Base-by-base conservation (phyloP, 2,329 filamentous ascomycete genomes). In the Neofusicoccum laricinum region DNA sequence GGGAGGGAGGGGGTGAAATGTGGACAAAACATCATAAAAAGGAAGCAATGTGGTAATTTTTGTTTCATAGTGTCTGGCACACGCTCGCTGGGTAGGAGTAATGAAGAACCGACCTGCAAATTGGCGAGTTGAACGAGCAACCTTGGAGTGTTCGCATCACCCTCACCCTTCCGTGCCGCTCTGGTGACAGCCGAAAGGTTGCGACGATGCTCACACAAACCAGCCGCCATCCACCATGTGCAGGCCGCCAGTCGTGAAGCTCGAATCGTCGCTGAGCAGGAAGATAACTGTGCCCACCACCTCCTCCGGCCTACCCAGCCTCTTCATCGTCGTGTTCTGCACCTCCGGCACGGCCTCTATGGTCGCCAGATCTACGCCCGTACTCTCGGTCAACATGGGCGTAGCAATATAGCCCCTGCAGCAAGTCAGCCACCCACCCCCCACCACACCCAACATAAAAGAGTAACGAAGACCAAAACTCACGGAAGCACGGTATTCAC, bases 151-250 rank as follows among this genome's bases (percentile, higher is more conserved):
- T 30, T 4, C 6, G 25, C 25, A 4, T 30, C 6, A n/a, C n/a
- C 6, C 25, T 30, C 25, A 5, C 6, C 25, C 25, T 6, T 30
- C 25, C 4, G 6, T 2, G 25, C 25, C 25, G 25, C 25, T 2
- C 4, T 6, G 25, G 25, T 2, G 25, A 30, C n/a, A n/a, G n/a
- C n/a, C n/a, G n/a, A n/a, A n/a, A 6, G 25, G 6, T 30, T 30
- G 25, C 25, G 25, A 5, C 25, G 25, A 10, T n/a, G 15, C 12
- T 66, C 68, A 62, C 74, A 74, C 25, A 73, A 63, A 69, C 78
- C 78, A 81, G 0, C 79, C 81, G 2, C 82, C 82, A 71, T 84
- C 82, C 25, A 83, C 78, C 61, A 72, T 77, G 53, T 80, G 75
- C 10, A 79, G 75, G 11, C 76, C 73, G 0, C 81, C 81, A 2